A percentile compares a stretch with the other conserved stretches of the same genome.
phyloP scores from a whole-genome alignment of 1,284 basidiomycete species.

The Violaceomyces palustris region DNA sequence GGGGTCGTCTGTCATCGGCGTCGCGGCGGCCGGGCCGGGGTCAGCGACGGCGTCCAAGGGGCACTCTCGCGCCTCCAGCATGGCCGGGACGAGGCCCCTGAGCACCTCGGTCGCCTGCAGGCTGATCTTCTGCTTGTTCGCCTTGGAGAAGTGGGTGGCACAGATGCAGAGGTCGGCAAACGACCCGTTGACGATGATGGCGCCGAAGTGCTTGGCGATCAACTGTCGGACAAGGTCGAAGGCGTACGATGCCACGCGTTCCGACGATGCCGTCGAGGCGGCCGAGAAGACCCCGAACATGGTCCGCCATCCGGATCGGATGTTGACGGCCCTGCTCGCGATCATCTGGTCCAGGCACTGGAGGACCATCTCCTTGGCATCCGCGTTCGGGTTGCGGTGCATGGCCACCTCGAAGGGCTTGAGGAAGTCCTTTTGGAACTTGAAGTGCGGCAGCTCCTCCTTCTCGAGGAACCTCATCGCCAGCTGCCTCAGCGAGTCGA shows the following conservation, averaged over 20 bases:
- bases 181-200: slow-evolving; percentile 83
- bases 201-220: slow-evolving; percentile 83
- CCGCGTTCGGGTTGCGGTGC: slow-evolving; percentile 89
- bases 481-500: slow-evolving; percentile 94
- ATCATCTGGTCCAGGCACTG: slow-evolving; percentile 99
- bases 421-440: slow-evolving; percentile 98
- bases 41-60: slow-evolving; percentile 29
- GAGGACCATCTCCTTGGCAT: slow-evolving; percentile 93
- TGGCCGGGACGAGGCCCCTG: slow-evolving; percentile 72
- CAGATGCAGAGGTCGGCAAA: slow-evolving; percentile 95
- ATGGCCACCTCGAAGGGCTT: slow-evolving; percentile 98
- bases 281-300: slow-evolving; percentile 98
- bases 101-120: slow-evolving; percentile 95
- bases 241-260: slow-evolving; percentile 85
- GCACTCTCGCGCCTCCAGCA: slow-evolving; percentile 60
- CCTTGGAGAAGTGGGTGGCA: slow-evolving; percentile 98
- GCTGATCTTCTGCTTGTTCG: slow-evolving; percentile 96
- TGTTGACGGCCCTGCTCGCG: slow-evolving; percentile 85
- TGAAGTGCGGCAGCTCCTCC: slow-evolving; percentile 95
- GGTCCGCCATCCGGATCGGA: slow-evolving; percentile 97
- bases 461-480: slow-evolving; percentile 99
- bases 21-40: slow-evolving; percentile 31
- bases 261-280: slow-evolving; percentile 87
- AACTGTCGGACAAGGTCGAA: slow-evolving; percentile 93
- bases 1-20: slow-evolving; percentile 38